phyloP scores from a whole-genome alignment of 768 basidiomycete species.

The Termitomyces sp. region DNA sequence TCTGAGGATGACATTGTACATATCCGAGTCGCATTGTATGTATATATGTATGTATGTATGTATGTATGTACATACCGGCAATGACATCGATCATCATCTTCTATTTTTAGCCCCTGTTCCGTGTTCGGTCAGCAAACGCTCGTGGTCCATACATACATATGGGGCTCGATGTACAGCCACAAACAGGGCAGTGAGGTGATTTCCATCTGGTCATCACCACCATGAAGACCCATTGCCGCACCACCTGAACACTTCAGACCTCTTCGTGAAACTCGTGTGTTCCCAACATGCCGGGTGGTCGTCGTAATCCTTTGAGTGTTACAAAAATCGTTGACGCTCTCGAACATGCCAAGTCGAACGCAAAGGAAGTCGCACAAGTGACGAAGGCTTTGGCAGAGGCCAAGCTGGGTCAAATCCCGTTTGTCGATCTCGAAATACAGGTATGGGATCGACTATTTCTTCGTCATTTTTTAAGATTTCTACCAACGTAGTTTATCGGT shows the following conservation, averaged over 20 bases:
- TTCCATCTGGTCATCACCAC: background rate
- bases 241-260: background rate
- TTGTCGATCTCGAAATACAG: constrained; percentile 57
- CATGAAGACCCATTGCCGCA: background rate
- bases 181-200: background rate
- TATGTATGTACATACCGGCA: no score
- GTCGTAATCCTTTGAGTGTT: constrained; percentile 32
- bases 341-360: constrained; percentile 26
- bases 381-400: constrained; percentile 27
- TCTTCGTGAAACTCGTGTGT: background rate
- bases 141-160: no score
- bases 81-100: no score
- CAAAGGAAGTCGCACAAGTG: constrained; percentile 28
- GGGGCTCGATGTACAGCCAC: background rate
- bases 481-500: constrained; percentile 56
- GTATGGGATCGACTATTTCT: constrained; percentile 22
- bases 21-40: no score
- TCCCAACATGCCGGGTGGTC: constrained; percentile 20
- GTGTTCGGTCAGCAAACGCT: no score
- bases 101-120: no score
- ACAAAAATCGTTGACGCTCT: constrained; percentile 30
- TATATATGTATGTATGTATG: no score
- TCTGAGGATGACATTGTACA: no score
- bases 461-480: background rate
- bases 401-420: constrained; percentile 37